Percentiles rank a stretch among this genome's conserved stretches.
These are phyloP conservation scores for barley (Hordeum vulgare) DNA, from an alignment of 176 grass and related monocot species.

Conservation along the genomic window MorexV3_pseudomolecules_assembly NC_058519.1:615837101-615837600, in stretches of 20 bases:
- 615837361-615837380: slow-evolving; percentile 23
- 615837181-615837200: slow-evolving; percentile 44
- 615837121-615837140: slow-evolving; percentile 51
- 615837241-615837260: not conserved
- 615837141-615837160: slow-evolving; percentile 54
- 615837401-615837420: not conserved
- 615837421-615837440: not conserved
- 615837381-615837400: slow-evolving; percentile 28
- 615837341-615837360: not conserved
- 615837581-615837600: not conserved
- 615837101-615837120: slow-evolving; percentile 61
- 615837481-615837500: not conserved
- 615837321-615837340: slow-evolving; percentile 26
- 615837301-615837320: slow-evolving; percentile 36
- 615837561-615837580: not conserved
- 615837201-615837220: slow-evolving; percentile 9
- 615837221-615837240: slow-evolving; percentile 43
- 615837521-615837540: not conserved
- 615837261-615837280: not conserved
- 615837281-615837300: slow-evolving; percentile 33
- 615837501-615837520: not conserved
- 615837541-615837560: too few species aligned
- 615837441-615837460: slow-evolving; percentile 11
- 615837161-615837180: slow-evolving; percentile 38
- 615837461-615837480: not conserved